These are phyloP conservation scores for Metroxylon sagu DNA, from an alignment of 176 grass and related monocot genomes.

Conservation along the genomic window DNA sequence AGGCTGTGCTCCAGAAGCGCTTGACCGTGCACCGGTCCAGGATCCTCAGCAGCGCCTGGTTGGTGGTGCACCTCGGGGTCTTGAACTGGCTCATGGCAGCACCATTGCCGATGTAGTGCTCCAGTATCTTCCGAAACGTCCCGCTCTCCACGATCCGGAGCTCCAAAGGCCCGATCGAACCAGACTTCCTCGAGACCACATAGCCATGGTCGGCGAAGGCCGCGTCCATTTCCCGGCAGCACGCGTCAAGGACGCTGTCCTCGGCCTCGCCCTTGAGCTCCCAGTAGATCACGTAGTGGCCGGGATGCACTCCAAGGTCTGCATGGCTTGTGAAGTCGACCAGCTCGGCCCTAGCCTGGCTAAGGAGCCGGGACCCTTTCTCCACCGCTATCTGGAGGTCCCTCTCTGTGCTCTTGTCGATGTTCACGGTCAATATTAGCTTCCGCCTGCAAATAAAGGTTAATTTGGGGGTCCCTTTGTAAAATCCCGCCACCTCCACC, in stretches of 20 bases:
- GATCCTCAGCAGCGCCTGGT: no score
- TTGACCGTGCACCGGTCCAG: no score
- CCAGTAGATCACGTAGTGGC: constrained; percentile 82
- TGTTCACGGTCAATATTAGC: constrained; percentile 53
- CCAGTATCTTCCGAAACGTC: constrained; percentile 62
- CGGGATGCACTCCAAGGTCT: constrained; percentile 21
- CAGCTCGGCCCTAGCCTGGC: constrained; percentile 38
- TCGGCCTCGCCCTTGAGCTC: constrained; percentile 28
- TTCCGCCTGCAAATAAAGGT: constrained; percentile 57
- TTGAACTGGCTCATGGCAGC: constrained; percentile 74
- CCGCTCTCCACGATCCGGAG: constrained; percentile 44
- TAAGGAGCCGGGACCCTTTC: constrained; percentile 26
- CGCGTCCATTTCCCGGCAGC: constrained; percentile 62
- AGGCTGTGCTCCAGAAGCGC: no score
- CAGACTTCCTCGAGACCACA: constrained; percentile 40
- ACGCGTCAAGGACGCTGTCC: constrained; percentile 37
- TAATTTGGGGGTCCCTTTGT: constrained; percentile 48
- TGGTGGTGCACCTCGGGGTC: constrained; percentile 47
- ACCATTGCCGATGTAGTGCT: constrained; percentile 47
- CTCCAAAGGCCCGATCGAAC: constrained; percentile 57
- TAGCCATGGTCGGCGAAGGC: constrained; percentile 48
- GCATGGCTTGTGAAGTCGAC: constrained; percentile 80
- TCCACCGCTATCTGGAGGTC: constrained; percentile 61
- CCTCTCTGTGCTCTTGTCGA: constrained; percentile 68
- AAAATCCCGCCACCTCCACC: constrained; percentile 62